Base-by-base conservation (phyloP, 208 protist genomes). In the Giardia duodenalis region DNA sequence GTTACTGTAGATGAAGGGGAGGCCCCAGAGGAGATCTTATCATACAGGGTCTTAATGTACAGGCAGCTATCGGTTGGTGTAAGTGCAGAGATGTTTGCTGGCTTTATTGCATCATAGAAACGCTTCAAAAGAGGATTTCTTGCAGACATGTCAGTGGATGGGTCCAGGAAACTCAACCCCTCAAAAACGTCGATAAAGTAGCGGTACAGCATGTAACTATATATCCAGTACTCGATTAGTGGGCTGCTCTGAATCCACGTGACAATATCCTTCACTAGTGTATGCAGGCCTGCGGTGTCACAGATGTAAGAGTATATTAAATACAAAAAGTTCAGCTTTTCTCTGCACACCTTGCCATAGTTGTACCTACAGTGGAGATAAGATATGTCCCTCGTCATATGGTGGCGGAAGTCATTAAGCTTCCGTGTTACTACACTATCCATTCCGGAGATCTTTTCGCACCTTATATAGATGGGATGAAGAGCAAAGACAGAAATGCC, bases 401-500 rank as follows among this genome's bases (percentile, higher is more conserved):
- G 39, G 86, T 89, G 4, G 3, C 86, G 10, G 86, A 89, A 4
- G 3, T 92, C 89, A 0, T 48, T 43, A 19, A 45, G 45, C 44
- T n/a, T 30, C 57, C 46, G 76, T n/a, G 67, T 43, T 2, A 45
- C 30, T 45, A 47, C 1, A 2, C 10, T 43, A 2, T 90, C 10
- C 22, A 87, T 92, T 76, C 48, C 44, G 44, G 2, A 46, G 0
- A 92, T 47, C 86, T 94, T 94, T 30, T 76, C 57, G 57, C 57
- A 76, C 10, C 57, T 10, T 39, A 96, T 88, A 47, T 97, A 97
- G 45, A 96, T 95, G 19, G 96, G 96, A 67, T 97, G 95, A 2
- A 97, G 92, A 22, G 96, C 96, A 88, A 94, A 95, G 0, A 95
- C 95, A 10, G 95, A 96, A 1, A 95, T 94, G 0, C 93, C 76